Base-by-base conservation (phyloP, 768 basidiomycete species). In the Punctularia strigosozonata region DNA sequence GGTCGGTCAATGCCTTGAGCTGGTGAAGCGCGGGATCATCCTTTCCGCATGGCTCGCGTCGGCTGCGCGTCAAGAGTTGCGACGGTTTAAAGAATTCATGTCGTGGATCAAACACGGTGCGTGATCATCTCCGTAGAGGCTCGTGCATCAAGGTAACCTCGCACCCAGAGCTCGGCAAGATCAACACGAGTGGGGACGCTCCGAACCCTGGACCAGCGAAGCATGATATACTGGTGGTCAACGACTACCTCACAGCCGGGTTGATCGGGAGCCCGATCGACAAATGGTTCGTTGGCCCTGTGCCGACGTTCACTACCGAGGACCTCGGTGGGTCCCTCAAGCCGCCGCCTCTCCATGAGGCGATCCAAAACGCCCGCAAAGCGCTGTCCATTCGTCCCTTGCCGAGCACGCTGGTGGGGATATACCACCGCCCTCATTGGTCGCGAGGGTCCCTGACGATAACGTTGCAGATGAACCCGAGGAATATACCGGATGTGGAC, bases 221-320 rank as follows among this genome's bases (percentile, higher is more conserved):
- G 40, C 75, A 85, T 52, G 86, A 89, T 56, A 68, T 80, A 44
- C 64, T 87, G 37, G 81, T 86, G 64, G 85, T 83, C 37, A 83
- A 84, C 54, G 72, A 76, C 46, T 89, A 89, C 55, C 65, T 89
- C 50, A 74, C 73, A 48, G 73, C 73, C 31, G 82, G 85, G 35
- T 68, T 89, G 31, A 63, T 69, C 38, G 62, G 64, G 38, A 86
- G 80, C 55, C 60, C 67, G 36, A 73, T 89, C 58, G 85, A 88
- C 62, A 69, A 67, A 46, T 89, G 85, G 82, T 89, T 89, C 56
- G 66, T 66, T 54, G 83, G 81, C 15, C 71, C 74, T 37, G 54
- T 66, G 21, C 75, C 77, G 18, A 54, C 54, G 33, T 75, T 79
- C 52, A 59, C 61, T 13, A 59, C 66, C 19, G 55, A 53, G 44